Percentiles rank a stretch among this genome's conserved stretches.
Conservation (phyloP, 2,329 filamentous ascomycete species). For the Lachnellula hyalina region DNA sequence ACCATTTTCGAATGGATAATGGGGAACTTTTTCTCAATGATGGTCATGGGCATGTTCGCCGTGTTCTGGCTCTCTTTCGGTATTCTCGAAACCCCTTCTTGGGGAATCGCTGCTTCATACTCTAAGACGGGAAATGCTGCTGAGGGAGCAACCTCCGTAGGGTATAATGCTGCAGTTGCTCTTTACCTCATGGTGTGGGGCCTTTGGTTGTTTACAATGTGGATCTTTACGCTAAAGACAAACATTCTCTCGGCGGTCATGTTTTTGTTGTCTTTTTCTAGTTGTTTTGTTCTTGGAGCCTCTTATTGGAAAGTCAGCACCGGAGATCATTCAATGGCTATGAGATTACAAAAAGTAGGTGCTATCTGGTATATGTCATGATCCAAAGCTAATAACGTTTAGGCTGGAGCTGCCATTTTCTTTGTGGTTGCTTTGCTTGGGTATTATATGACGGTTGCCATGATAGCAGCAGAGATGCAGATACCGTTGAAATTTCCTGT, state of each 20-base stretch:
- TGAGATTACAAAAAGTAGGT: constrained; percentile 41
- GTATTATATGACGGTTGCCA: constrained; percentile 49
- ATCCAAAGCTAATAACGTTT: neutral
- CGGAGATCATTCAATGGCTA: constrained; percentile 39
- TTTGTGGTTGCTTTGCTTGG: constrained; percentile 44
- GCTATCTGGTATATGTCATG: neutral
- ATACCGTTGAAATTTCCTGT: constrained; percentile 44
- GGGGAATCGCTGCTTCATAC: constrained; percentile 41
- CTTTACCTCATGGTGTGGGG: constrained; percentile 49
- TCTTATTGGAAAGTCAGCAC: constrained; percentile 44
- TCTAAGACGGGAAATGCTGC: constrained; percentile 37
- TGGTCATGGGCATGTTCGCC: constrained; percentile 46
- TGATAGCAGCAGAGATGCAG: constrained; percentile 49
- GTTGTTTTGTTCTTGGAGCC: constrained; percentile 40
- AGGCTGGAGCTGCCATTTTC: constrained; percentile 36
- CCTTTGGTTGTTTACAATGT: constrained; percentile 46
- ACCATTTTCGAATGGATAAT: constrained; percentile 50
- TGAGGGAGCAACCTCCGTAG: constrained; percentile 37
- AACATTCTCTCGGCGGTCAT: constrained; percentile 46
- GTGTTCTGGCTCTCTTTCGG: constrained; percentile 48
- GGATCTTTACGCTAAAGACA: constrained; percentile 46
- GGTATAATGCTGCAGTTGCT: constrained; percentile 44
- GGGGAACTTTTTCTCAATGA: constrained; percentile 48
- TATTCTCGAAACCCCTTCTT: constrained; percentile 44
- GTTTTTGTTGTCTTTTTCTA: constrained; percentile 42